phyloP scores from a whole-genome alignment of 1,284 basidiomycete species.

The Trichosporon faecale region DNA sequence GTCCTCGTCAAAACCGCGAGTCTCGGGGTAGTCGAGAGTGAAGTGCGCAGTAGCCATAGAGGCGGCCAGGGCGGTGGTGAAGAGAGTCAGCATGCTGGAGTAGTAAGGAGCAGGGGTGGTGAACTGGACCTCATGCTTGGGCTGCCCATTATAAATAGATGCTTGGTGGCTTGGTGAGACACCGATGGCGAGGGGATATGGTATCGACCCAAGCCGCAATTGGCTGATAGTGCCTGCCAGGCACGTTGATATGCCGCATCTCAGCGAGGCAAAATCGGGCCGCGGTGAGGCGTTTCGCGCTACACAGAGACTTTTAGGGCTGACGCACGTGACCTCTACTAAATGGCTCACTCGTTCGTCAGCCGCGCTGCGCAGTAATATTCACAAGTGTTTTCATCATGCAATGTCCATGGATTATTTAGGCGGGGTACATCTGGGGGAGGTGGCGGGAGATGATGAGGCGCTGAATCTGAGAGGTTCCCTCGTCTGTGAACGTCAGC shows the following conservation, averaged over 20 bases:
- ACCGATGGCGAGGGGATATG: neutral
- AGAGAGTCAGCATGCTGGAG: neutral
- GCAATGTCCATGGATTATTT: conserved; percentile 1
- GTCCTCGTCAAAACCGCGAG: conserved; percentile 63
- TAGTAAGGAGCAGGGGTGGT: neutral
- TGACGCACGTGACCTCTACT: neutral
- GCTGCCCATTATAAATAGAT: neutral
- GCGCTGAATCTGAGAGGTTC: conserved; percentile 53
- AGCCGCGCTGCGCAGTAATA: neutral
- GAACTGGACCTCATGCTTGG: neutral
- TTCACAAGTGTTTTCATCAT: neutral
- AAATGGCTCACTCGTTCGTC: neutral
- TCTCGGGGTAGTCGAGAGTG: conserved; percentile 63
- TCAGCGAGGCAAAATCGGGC: neutral
- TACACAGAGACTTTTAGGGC: neutral
- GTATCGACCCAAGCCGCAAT: neutral
- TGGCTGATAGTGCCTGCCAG: conserved; percentile 10
- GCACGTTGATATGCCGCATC: conserved; percentile 12
- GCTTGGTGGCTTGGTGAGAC: neutral
- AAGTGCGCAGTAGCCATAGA: conserved; percentile 62
- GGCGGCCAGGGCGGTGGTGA: conserved; percentile 21
- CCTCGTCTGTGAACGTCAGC: conserved; percentile 37
- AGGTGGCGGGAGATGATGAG: conserved; percentile 52
- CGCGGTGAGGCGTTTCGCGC: neutral
- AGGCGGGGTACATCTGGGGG: conserved; percentile 47